Evolutionary conservation across 345 rosid genomes (phyloP), one percentile per base, ranked within the genome.

Genomic region (Rhizophora apiculata): DNA sequence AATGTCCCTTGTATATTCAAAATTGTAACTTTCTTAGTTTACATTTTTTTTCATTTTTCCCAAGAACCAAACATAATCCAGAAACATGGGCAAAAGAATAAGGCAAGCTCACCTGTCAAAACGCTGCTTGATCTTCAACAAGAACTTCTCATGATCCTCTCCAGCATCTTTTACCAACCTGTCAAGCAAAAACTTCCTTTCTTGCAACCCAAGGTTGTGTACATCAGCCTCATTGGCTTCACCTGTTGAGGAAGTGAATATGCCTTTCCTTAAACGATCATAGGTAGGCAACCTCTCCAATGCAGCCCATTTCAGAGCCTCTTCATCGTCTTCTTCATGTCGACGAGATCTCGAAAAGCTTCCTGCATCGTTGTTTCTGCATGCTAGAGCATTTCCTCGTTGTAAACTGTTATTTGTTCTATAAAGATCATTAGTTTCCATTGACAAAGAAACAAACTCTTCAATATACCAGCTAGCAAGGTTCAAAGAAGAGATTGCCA

Each of bases 81-180:
- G 39, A 36, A 36, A 36, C 39, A 36, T 1, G 39, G 10, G 10
- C 46, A 8, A 37, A 8, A 9, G 46, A 37, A 8, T 37, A 8
- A 8, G 3, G 3, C 46, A 37, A 37, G 1, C 46, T 37, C 10
- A 75, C 82, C 76, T 70, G 20, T 78, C 85, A 18, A 78, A 21
- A 16, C 85, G 78, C 16, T 73, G 67, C 71, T 36, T 78, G 71
- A 78, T 81, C 79, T 72, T 75, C 29, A 75, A 39, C 73, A 81
- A 56, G 63, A 83, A 78, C 73, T 62, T 63, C 67, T 84, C 90
- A 46, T 84, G 80, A 46, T 84, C 90, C 51, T 75, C 75, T 27
- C 80, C 85, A 0, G 82, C 68, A 21, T 69, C 77, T 48, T 64
- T 85, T 59, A 69, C 68, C 62, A 82, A 52, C 34, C 79, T 74